phyloP scores from a whole-genome alignment of 1,139 yeast genomes.

The Magnusiomyces magnusii region DNA sequence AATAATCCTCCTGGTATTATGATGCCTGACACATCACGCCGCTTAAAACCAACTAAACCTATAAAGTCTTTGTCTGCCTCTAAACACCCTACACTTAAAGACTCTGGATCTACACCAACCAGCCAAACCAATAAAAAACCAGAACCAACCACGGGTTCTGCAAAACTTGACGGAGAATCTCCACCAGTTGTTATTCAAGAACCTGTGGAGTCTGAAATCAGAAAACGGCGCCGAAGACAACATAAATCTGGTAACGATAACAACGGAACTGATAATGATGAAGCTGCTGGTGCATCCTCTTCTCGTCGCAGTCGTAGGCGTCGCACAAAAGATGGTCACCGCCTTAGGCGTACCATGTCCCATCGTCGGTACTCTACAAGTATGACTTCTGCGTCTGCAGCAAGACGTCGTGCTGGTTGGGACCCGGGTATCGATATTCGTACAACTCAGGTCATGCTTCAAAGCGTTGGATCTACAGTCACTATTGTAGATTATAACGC shows the following conservation, averaged over 20 bases:
- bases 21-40: not conserved
- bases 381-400: constrained; percentile 19
- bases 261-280: not conserved
- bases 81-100: not conserved
- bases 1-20: not conserved
- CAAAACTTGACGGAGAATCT: not conserved
- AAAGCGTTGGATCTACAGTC: constrained; percentile 42
- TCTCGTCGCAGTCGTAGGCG: not conserved
- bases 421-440: constrained; percentile 50
- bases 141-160: not conserved
- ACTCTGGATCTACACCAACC: not conserved
- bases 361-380: constrained; percentile 19
- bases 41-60: not conserved
- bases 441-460: constrained; percentile 43
- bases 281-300: not conserved
- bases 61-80: not conserved
- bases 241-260: not conserved
- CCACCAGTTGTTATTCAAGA: not conserved
- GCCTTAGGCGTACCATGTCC: constrained; percentile 4
- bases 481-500: constrained; percentile 44
- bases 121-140: not conserved
- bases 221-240: not conserved
- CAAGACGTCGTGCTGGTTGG: constrained; percentile 38
- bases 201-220: not conserved
- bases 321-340: constrained; percentile 1